Evolutionary conservation across 768 basidiomycete species (phyloP), one percentile per base, ranked within the genome.

Genomic region (Hydnomerulius pinastri): DNA sequence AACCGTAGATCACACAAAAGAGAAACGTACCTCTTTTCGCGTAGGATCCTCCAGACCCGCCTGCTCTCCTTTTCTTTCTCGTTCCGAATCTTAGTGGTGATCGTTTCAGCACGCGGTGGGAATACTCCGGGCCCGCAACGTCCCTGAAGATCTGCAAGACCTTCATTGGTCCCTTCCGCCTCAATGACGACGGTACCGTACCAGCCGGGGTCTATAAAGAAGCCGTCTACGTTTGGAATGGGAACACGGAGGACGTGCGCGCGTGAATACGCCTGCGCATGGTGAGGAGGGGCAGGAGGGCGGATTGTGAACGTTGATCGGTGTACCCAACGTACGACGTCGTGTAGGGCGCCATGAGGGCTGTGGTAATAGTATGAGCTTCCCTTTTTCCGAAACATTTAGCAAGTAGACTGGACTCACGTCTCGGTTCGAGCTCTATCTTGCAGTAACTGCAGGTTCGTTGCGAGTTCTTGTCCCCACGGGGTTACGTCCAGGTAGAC

Each of bases 111-210:
- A 36, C 84, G 71, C 0, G 82, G 81, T 25, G 88, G 85, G 61
- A 87, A 87, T 9, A 75, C 81, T 0, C 81, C 80, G 7, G 77
- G 77, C 1, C 86, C 80, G 67, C 90, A 90, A 4, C 90, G 79
- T 42, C 75, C 78, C 56, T 87, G 86, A 53, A 94, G 73, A 67
- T 92, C 92, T 17, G 79, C 81, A 21, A 92, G 77, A 9, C 87
- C 83, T 61, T 94, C 92, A 63, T 92, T 87, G 36, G 92, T 93
- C 32, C 90, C 90, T 63, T 92, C 90, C 10, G 88, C 83, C 72
- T 94, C 91, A 21, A 94, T 79, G 23, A 93, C 80, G 38, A 94
- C 78, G 0, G 80, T 86, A 3, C 92, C 92, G 58, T 85, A 87
- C 91, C 91, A 94, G 35, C 86, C 85, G 4, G 83, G 70, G 63